These are phyloP conservation scores for Senecio squalidus DNA, from an alignment of 140 eudicot species.

Conservation along the genomic window DNA sequence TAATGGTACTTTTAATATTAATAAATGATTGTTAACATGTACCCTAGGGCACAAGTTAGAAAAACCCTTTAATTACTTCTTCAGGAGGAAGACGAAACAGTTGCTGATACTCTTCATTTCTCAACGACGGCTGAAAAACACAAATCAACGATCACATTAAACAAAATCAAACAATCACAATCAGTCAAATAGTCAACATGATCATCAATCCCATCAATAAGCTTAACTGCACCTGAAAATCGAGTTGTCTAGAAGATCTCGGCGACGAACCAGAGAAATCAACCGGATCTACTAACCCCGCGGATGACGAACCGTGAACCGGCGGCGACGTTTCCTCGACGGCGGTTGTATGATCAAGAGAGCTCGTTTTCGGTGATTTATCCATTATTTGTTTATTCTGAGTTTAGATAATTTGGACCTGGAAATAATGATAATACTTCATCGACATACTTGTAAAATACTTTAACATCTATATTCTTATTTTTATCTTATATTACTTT, in stretches of 20 bases:
- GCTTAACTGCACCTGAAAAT: constrained; percentile 31
- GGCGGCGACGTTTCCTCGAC: constrained; percentile 22
- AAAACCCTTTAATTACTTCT: too few relatives aligned
- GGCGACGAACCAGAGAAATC: constrained; percentile 16
- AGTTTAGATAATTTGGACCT: too few relatives aligned
- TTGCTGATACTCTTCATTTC: background rate
- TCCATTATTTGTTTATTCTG: too few relatives aligned
- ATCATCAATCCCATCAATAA: constrained; percentile 14
- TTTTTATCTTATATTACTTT: too few relatives aligned
- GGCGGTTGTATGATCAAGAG: constrained; percentile 27
- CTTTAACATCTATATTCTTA: too few relatives aligned
- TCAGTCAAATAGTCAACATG: constrained; percentile 20
- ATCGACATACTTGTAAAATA: too few relatives aligned
- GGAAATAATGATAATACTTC: too few relatives aligned
- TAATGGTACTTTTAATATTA: too few relatives aligned
- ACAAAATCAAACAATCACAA: background rate
- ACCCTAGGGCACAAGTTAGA: too few relatives aligned
- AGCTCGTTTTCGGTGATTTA: constrained; percentile 22
- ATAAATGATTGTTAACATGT: too few relatives aligned
- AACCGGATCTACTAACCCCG: too few relatives aligned
- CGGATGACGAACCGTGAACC: too few relatives aligned
- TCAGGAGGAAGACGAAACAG: constrained; percentile 13
- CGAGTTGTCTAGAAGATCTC: constrained; percentile 36
- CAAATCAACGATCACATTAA: constrained; percentile 1
- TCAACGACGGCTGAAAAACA: constrained; percentile 18